A percentile compares a stretch with the other conserved stretches of the same genome.
Conservation (phyloP, 164 flowering plant species). For the Magnolia changhungtana region DNA sequence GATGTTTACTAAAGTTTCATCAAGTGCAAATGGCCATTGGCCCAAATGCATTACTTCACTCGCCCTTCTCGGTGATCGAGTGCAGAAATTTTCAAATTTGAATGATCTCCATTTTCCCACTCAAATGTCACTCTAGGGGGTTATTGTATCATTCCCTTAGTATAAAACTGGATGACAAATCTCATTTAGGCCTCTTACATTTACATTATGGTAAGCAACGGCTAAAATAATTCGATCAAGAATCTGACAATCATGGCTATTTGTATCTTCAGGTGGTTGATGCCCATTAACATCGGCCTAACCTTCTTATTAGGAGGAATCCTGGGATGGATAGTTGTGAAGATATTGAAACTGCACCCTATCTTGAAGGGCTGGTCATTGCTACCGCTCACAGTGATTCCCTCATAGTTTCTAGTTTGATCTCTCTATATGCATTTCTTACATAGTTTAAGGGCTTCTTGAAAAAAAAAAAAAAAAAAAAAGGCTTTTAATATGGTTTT, state of each 20-base stretch:
- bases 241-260: background rate
- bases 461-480: too few species aligned
- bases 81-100: too few species aligned
- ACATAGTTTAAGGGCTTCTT: background rate
- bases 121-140: background rate
- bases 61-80: too few species aligned
- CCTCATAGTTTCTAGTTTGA: background rate
- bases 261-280: slow-evolving; percentile 74
- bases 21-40: too few species aligned
- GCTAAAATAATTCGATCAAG: background rate
- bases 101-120: background rate
- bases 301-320: slow-evolving; percentile 69
- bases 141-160: background rate
- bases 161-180: background rate
- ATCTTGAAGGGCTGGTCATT: slow-evolving; percentile 71
- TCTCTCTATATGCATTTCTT: background rate
- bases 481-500: background rate
- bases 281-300: slow-evolving; percentile 83
- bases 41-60: too few species aligned
- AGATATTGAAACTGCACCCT: slow-evolving; percentile 55
- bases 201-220: background rate
- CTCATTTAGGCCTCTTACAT: background rate
- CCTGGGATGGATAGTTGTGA: slow-evolving; percentile 82
- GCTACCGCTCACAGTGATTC: slow-evolving; percentile 72
- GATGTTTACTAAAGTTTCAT: background rate